phyloP scores from a whole-genome alignment of 2,329 filamentous ascomycete genomes.

The Ophiocordyceps camponoti-leonardi region DNA sequence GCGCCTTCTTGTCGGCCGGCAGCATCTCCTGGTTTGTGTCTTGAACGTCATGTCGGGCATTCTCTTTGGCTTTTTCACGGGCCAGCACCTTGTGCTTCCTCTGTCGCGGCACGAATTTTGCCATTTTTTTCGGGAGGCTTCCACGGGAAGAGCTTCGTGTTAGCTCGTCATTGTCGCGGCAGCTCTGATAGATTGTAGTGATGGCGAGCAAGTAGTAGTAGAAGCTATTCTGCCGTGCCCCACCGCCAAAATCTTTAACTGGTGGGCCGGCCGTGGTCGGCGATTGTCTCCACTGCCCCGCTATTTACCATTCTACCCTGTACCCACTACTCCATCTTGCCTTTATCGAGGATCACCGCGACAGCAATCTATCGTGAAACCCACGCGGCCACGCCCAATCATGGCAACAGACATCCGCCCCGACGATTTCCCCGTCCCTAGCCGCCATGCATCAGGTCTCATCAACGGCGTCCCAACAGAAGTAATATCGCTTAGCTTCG shows the following conservation, averaged over 20 bases:
- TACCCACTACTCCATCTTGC: background rate
- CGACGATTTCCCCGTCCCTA: constrained; percentile 51
- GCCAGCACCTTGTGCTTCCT: constrained; percentile 54
- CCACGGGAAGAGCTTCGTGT: constrained; percentile 19
- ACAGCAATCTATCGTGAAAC: constrained; percentile 14
- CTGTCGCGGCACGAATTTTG: constrained; percentile 44
- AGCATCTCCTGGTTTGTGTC: constrained; percentile 19
- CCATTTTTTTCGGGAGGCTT: constrained; percentile 22
- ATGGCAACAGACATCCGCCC: constrained; percentile 17
- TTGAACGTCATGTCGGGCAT: constrained; percentile 20
- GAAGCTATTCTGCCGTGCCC: constrained; percentile 15
- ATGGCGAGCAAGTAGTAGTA: background rate
- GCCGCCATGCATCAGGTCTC: constrained; percentile 37
- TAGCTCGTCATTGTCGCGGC: background rate
- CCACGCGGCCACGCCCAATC: constrained; percentile 5
- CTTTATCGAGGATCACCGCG: background rate
- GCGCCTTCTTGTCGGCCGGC: constrained; percentile 26
- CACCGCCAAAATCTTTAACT: constrained; percentile 17
- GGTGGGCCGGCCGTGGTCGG: too few relatives aligned
- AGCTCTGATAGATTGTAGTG: background rate
- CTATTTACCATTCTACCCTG: too few relatives aligned
- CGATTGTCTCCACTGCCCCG: too few relatives aligned
- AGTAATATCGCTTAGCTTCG: constrained; percentile 55
- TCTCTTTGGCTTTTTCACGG: constrained; percentile 34
- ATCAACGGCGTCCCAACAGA: constrained; percentile 57